phyloP scores from a whole-genome alignment of 306 rosid species.

The Betula pendula region DNA sequence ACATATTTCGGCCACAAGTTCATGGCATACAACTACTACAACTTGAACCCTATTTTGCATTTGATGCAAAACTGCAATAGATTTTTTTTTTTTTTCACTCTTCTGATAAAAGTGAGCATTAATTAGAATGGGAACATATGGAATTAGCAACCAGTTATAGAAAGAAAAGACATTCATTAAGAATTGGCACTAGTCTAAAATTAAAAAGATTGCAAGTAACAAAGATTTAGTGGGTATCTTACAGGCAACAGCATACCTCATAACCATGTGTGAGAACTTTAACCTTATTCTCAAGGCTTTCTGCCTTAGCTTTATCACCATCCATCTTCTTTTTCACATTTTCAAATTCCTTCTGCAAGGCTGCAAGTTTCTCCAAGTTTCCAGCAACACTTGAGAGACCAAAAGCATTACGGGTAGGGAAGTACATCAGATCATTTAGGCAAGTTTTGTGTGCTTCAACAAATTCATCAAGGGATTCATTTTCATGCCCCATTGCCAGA shows the following conservation, averaged over 20 bases:
- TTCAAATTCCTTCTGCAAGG: slow-evolving; percentile 81
- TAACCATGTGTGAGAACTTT: slow-evolving; percentile 80
- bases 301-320: slow-evolving; percentile 74
- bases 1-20: not conserved
- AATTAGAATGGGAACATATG: not conserved
- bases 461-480: slow-evolving; percentile 76
- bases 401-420: slow-evolving; percentile 75
- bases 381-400: slow-evolving; percentile 92
- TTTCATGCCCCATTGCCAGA: slow-evolving; percentile 87
- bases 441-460: slow-evolving; percentile 86
- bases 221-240: slow-evolving; percentile 2
- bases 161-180: not conserved
- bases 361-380: slow-evolving; percentile 81
- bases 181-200: not conserved
- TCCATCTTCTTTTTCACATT: slow-evolving; percentile 68
- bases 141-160: too few species aligned
- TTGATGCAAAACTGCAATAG: not conserved
- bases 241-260: slow-evolving; percentile 61
- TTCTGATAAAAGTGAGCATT: not conserved
- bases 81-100: not conserved
- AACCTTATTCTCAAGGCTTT: slow-evolving; percentile 75
- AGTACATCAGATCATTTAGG: slow-evolving; percentile 79
- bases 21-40: not conserved
- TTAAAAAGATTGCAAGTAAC: slow-evolving; percentile 10
- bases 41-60: not conserved